Base-by-base conservation (phyloP, 352 stramenopile genomes). In the Hyaloperonospora brassicae region DNA sequence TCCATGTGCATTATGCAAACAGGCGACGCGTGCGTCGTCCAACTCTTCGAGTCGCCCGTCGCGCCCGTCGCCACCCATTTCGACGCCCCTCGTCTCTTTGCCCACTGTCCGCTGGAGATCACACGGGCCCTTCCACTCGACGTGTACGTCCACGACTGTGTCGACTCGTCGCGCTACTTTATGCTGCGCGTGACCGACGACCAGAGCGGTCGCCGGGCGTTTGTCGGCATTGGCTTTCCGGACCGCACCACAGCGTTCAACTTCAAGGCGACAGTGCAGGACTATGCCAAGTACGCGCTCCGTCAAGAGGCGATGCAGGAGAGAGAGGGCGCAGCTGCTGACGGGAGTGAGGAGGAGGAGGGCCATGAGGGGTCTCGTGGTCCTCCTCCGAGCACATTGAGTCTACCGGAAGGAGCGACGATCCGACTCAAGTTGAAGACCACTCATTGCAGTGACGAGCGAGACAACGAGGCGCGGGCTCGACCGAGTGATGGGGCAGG, bases 151-250 rank as follows among this genome's bases (percentile, higher is more conserved):
- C 84, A 92, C 43, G 82, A 94, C 59, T 94, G 81, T 44, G 79
- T 86, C 45, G 84, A 94, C 59, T 92, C 84, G 48, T 94, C 84
- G 47, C 79, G 84, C 25, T 94, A 94, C 63, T 94, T 94, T 34
- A 90, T 94, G 76, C 30, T 94, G 14, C 84, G 84, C 50, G 74
- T 91, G 48, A 82, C 90, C 52, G 84, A 94, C 59, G 78, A 87
- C 50, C 53, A 68, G 36, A 89, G 72, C 17, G 73, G 78, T 34
- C 80, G 81, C 25, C 74, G 76, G 47, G 84, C 81, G 41, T 94
- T 88, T 50, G 60, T 94, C 5, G 84, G 84, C 44, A 70, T 92
- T 17, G 84, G 84, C 46, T 91, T 92, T 40, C 78, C 84, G 0
- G 79, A 92, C 57, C 78, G 84, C 34, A 59, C 80, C 5, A 72